A percentile compares a stretch with the other conserved stretches of the same genome.
These are phyloP conservation scores for Sclerotiophoma versabilis DNA, from an alignment of 2,329 filamentous ascomycete species.

Conservation along the genomic window DNA sequence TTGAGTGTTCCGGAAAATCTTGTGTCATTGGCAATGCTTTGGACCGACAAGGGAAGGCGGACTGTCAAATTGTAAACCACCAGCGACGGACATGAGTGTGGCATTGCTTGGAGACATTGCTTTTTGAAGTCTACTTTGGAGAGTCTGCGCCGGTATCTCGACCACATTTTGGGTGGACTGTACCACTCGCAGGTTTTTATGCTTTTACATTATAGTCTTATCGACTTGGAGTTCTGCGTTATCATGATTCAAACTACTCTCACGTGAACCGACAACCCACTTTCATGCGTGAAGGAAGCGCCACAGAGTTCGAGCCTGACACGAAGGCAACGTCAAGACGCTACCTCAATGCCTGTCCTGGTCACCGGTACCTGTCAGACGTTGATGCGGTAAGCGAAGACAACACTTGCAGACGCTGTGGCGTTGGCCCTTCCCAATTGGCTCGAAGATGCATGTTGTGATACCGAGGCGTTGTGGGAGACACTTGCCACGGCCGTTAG, in stretches of 20 bases:
- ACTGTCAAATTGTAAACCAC: not conserved
- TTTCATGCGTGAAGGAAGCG: not conserved
- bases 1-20: not conserved
- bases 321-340: conserved; percentile 5
- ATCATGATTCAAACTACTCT: not conserved
- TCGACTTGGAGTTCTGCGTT: conserved; percentile 6
- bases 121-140: not conserved
- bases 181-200: not conserved
- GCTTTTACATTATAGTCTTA: conserved; percentile 8
- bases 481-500: not conserved
- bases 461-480: not conserved
- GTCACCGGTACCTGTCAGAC: conserved; percentile 9
- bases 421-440: not conserved
- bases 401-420: conserved; percentile 5
- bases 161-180: not conserved
- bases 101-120: not conserved
- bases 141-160: not conserved
- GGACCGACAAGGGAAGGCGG: not conserved
- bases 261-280: not conserved
- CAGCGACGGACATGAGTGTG: not conserved
- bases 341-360: conserved; percentile 4
- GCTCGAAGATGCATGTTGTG: not conserved
- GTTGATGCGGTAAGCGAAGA: not conserved
- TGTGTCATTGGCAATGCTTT: conserved; percentile 6
- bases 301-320: not conserved